Evolutionary conservation across 1,139 yeast genomes (phyloP), one percentile per base, ranked within the genome.

Genomic region (Blastobotrys illinoisensis): DNA sequence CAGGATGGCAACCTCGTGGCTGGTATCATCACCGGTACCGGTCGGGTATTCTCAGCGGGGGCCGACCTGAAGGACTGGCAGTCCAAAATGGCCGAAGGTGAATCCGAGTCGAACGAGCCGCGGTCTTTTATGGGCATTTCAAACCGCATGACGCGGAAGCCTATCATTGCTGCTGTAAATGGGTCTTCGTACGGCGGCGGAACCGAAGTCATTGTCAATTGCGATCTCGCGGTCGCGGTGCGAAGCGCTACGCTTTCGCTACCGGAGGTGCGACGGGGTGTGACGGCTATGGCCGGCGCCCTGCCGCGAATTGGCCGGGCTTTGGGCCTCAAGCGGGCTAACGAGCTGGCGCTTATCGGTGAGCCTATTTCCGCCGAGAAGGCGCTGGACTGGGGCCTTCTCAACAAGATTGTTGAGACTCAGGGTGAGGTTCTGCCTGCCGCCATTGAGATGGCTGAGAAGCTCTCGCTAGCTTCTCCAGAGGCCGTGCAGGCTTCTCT

Each of bases 101-200:
- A 47, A 43, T 16, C 23, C 43, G 49, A 44, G 19, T 28, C 50
- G 32, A 14, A 40, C n/a, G 32, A 51, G 16, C 47, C 44, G 40
- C 16, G 21, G 14, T 71, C 71, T 19, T 68, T 68, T 54, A 54
- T 68, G 53, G 71, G 71, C 2, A 58, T 68, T 36, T 63, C 68
- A 16, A 65, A 68, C 52, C 63, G 71, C 9, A 50, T 56, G 19
- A 59, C 59, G 49, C 56, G 54, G 26, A 68, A 68, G 52, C 71
- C 71, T 14, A 60, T 68, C 47, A 67, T 68, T 20, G 70, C 67
- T 1, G 71, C 71, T 0, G 54, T 68, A 20, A 68, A 68, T 50
- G 71, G 71, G 9, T 45, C 67, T 5, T 58, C 70, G 4, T 65
- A 59, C 45, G 71, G 71, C 16, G 71, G 71, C 5, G 71, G 71